These are phyloP conservation scores for Wolfiporia cocos DNA, from an alignment of 1,284 basidiomycete genomes.

Conservation along the genomic window DNA sequence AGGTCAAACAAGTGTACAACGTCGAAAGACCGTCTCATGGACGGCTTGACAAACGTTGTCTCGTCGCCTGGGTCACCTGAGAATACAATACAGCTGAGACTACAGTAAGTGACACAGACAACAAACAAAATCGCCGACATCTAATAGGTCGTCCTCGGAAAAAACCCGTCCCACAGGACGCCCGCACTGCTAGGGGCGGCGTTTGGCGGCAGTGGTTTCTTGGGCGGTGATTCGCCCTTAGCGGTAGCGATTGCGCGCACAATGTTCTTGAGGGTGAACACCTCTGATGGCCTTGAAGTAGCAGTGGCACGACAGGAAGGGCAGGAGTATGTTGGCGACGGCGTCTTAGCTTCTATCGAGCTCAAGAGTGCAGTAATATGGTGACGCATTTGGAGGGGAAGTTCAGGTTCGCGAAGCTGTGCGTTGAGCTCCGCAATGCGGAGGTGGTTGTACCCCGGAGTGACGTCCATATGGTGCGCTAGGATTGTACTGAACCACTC, in stretches of 20 bases:
- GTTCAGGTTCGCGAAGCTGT: constrained; percentile 14
- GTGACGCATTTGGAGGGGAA: constrained; percentile 15
- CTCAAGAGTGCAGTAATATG: too few relatives aligned
- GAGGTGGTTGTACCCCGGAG: constrained; percentile 46
- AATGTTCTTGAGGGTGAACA: constrained; percentile 53
- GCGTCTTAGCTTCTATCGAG: too few relatives aligned
- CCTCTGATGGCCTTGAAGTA: constrained; percentile 45
- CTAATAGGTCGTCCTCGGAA: constrained; percentile 23
- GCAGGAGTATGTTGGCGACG: constrained; percentile 64
- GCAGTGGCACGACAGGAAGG: constrained; percentile 55
- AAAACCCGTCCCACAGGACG: constrained; percentile 50
- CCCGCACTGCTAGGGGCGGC: constrained; percentile 2
- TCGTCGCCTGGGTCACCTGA: too few relatives aligned
- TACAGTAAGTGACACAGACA: background rate
- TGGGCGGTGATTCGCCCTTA: constrained; percentile 40
- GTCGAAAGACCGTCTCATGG: too few relatives aligned
- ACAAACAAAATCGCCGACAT: background rate
- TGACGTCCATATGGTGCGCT: constrained; percentile 37
- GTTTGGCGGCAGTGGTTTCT: constrained; percentile 18
- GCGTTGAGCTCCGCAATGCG: constrained; percentile 8
- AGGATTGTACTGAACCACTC: constrained; percentile 60
- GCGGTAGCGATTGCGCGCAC: constrained; percentile 40
- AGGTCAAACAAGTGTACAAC: too few relatives aligned
- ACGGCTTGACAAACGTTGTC: too few relatives aligned
- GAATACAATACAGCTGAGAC: too few relatives aligned